Conservation (phyloP, 169 alveolate genomes). For the Plasmodium gonderi region DNA sequence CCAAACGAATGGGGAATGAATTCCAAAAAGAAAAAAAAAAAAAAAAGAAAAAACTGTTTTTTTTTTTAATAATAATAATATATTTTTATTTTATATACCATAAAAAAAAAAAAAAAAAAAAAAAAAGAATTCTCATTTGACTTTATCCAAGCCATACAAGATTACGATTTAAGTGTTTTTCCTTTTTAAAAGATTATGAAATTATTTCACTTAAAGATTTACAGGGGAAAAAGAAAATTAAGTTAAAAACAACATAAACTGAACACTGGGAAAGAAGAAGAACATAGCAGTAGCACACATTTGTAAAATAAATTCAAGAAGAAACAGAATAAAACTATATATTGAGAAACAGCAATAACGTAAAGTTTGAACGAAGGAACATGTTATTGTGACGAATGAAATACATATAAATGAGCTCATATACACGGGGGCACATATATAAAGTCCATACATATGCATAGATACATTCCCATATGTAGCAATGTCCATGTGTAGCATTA, state of each 20-base stretch:
- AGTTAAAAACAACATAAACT: neutral
- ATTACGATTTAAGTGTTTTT: neutral
- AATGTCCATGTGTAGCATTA: neutral
- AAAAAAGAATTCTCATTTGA: neutral
- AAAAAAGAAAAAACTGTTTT: neutral
- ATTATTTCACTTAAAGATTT: neutral
- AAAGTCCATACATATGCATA: neutral
- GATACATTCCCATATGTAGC: neutral
- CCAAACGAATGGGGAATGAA: neutral
- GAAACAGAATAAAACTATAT: neutral
- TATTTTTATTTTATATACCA: too few relatives aligned
- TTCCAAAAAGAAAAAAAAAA: neutral
- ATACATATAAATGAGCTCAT: neutral
- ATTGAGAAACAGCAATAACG: neutral
- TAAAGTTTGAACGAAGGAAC: neutral
- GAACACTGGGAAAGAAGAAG: constrained; percentile 3
- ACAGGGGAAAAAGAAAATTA: neutral
- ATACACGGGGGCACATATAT: neutral
- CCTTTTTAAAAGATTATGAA: neutral
- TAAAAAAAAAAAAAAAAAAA: neutral
- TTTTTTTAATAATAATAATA: neutral
- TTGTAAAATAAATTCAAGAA: neutral
- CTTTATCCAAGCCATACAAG: neutral
- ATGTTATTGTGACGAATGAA: neutral
- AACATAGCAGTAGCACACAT: neutral